phyloP scores from a whole-genome alignment of 2,329 filamentous ascomycete genomes.

The Botrytis hyacinthi region DNA sequence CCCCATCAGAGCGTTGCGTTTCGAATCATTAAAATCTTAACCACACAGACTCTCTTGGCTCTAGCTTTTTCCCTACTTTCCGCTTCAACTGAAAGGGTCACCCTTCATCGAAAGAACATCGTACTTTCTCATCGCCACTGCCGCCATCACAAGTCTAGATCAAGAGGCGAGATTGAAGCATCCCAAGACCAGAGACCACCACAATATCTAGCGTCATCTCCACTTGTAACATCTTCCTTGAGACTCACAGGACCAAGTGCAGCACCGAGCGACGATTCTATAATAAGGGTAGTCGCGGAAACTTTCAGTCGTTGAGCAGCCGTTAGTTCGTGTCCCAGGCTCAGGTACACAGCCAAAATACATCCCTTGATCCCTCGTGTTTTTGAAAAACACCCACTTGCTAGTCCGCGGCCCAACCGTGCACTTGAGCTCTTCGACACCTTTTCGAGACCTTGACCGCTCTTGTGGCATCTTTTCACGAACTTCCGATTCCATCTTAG shows the following conservation, averaged over 20 bases:
- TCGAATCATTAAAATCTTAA: background rate
- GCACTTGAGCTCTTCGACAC: slow-evolving; percentile 18
- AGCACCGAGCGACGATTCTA: slow-evolving; percentile 17
- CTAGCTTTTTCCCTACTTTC: slow-evolving; percentile 1
- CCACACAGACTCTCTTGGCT: slow-evolving; percentile 11
- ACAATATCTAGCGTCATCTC: slow-evolving; percentile 12
- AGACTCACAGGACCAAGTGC: slow-evolving; percentile 16
- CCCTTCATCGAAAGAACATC: slow-evolving; percentile 17
- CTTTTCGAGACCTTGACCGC: slow-evolving; percentile 14
- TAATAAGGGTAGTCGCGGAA: slow-evolving; percentile 16
- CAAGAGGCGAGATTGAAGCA: slow-evolving; percentile 5
- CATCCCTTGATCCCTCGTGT: slow-evolving; percentile 2
- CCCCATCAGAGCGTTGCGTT: slow-evolving; percentile 13
- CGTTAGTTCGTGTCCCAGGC: slow-evolving; percentile 17
- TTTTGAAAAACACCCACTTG: slow-evolving; percentile 2
- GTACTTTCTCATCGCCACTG: slow-evolving; percentile 8
- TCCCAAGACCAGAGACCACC: slow-evolving; percentile 7
- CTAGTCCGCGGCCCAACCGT: slow-evolving; percentile 19
- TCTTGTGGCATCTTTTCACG: slow-evolving; percentile 17
- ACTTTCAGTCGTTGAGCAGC: slow-evolving; percentile 22
- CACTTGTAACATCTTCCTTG: slow-evolving; percentile 21
- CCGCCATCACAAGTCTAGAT: slow-evolving; percentile 19
- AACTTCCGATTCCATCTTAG: slow-evolving; percentile 1
- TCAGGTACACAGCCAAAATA: slow-evolving; percentile 7
- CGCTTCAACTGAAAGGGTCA: slow-evolving; percentile 12